Evolutionary conservation across 768 basidiomycete species (phyloP), one percentile per base, ranked within the genome.

Genomic region (Vishniacozyma victoriae): DNA sequence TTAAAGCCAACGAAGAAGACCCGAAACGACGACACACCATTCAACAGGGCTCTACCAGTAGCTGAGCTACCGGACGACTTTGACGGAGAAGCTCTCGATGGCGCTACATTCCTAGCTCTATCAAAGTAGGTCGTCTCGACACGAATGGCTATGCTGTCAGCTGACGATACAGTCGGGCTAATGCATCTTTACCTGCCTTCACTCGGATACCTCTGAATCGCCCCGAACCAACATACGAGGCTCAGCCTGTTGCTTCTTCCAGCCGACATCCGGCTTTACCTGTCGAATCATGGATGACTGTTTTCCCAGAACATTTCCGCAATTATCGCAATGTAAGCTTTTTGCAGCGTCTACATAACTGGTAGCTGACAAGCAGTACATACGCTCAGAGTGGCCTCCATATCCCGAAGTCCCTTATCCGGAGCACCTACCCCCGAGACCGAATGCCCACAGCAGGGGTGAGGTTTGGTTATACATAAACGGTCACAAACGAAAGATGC

Each of bases 51-150:
- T 5, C 55, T 75, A 18, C 74, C 74, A 1, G 65, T 74, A 3
- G 73, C 69, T 0, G 55, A 64, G 1, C 48, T 73, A 13, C 60
- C 53, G 7, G 60, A 56, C 9, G 70, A 71, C 50, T 72, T 61
- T 36, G 59, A 62, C 15, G 72, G 72, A 11, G 47, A 44, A 11
- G 66, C 68, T 13, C 44, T 54, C 35, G 71, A 74, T 35, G 74
- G 74, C 16, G 52, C 67, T 33, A 60, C 71, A 36, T 75, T 72
- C 50, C 41, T 75, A 5, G 69, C 67, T 0, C 19, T 59, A 23
- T 48, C 50, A 0, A 52, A 16, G 57, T 59, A 31, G 40, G 51
- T 46, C 19, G 12, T 3, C 5, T 41, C 5, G 35, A 13, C 26
- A 4, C 13, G 5, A 14, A 11, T 26, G 7, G 16, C 19, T 22